These are phyloP conservation scores for Graphium sp. DNA, from an alignment of 2,329 filamentous ascomycete species.

Conservation along the genomic window DNA sequence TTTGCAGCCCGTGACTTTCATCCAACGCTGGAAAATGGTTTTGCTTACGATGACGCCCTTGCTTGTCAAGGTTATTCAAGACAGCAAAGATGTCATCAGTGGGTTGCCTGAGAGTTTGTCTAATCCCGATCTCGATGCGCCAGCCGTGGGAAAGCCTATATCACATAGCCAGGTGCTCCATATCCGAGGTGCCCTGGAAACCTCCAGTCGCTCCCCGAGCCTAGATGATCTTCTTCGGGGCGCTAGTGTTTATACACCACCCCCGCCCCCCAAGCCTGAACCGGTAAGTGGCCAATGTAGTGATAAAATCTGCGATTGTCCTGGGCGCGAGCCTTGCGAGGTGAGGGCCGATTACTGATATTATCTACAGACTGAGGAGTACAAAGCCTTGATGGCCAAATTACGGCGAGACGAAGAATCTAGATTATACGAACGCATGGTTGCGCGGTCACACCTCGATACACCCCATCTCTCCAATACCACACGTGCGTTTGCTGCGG, in stretches of 20 bases:
- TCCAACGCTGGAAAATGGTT: no score
- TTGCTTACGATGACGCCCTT: constrained; percentile 66
- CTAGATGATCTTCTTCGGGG: constrained; percentile 59
- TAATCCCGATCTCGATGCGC: constrained; percentile 22
- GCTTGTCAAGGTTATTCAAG: no score
- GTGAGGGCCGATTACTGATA: constrained; percentile 8
- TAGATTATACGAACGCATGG: constrained; percentile 67
- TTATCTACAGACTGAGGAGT: constrained; percentile 50
- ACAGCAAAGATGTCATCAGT: no score
- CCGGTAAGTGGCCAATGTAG: constrained; percentile 39
- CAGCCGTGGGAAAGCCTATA: constrained; percentile 47
- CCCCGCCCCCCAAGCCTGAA: constrained; percentile 63
- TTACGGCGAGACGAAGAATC: constrained; percentile 73
- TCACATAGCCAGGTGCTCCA: constrained; percentile 53
- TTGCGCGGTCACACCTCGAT: no score
- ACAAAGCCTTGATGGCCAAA: constrained; percentile 72
- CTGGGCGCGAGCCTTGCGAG: no score
- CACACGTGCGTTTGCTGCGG: constrained; percentile 39
- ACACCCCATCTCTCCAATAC: constrained; percentile 39
- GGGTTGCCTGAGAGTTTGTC: no score
- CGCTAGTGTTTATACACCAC: constrained; percentile 57
- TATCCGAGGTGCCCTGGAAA: constrained; percentile 34
- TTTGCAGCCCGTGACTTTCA: no score
- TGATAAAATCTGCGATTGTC: no score
- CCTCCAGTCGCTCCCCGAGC: constrained; percentile 19